Base-by-base conservation (phyloP, 2,329 filamentous ascomycete species). In the Trichoderma harzianum region DNA sequence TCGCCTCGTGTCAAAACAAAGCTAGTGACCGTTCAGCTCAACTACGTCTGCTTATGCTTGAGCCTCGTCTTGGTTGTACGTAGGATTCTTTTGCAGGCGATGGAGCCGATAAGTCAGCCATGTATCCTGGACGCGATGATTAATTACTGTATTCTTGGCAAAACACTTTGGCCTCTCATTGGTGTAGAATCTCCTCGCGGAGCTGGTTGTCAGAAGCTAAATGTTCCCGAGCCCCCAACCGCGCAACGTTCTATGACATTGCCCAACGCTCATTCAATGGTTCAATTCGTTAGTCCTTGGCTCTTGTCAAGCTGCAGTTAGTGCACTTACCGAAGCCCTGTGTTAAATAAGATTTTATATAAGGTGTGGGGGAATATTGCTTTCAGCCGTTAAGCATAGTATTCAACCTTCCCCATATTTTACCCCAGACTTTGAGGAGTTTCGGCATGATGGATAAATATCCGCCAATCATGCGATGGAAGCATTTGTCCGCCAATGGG, bases 401-500 rank as follows among this genome's bases (percentile, higher is more conserved):
- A 39, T 18, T 61, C n/a, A 61, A 39, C 3, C 47, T n/a, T 58
- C 53, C 21, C 64, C 66, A 69, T 69, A 69, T 47, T 69, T 58
- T 69, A 60, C 55, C 55, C 55, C 55, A 18, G 55, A 61, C 34
- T 61, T 43, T 66, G 43, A 66, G 28, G 47, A 43, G 55, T 32
- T 32, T 55, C 66, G 28, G 62, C 11, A 24, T 60, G 16, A 24
- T 26, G 16, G 65, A 68, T 36, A 60, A 69, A 69, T 62, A 69
- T 69, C 66, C 66, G 66, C 66, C 66, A 69, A 69, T 69, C 66
- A 69, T 61, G 39, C 36, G 7, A 6, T n/a, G 51, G 51, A 36
- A 18, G 43, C 36, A 69, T 62, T 69, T 69, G 66, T 69, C 66
- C 66, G 66, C 66, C 66, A 69, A 69, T 69, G 34, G 26, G 55